Base-by-base conservation (phyloP, 805 yeast species). In the Metschnikowia corniflorae region DNA sequence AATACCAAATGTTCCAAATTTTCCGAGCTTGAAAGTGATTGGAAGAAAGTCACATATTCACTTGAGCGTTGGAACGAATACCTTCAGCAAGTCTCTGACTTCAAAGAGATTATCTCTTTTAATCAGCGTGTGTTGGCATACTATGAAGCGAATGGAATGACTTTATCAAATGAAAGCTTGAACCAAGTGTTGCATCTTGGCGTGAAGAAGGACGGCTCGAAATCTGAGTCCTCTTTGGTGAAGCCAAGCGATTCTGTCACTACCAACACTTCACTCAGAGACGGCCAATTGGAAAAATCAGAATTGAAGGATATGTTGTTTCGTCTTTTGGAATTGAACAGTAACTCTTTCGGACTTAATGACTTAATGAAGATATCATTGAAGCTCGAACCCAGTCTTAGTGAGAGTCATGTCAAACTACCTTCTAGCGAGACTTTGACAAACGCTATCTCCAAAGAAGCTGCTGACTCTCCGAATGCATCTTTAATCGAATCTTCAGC, bases 1-100 rank as follows among this genome's bases (percentile, higher is more conserved):
- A 72, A 67, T 43, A 25, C 45, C 6, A 35, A 40, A 18, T 37
- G 50, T 3, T 38, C 57, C 3, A 64, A 69, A 16, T 58, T 80
- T 33, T 65, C 66, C 40, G 81, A 78, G 32, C 73, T 84, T 44
- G 85, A 81, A 41, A 71, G 76, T 30, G 75, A 80, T 41, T 75
- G 86, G 46, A 80, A 75, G 47, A 71, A 86, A 33, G 77, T 88
- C 4, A 71, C 76, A 40, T 78, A 80, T 35, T 82, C 94, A 0
- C 79, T 87, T 51, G 77, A 72, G 38, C 78, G 93, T 53, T 91
- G 97, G 97, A 77, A 80, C 46, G 85, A 78, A 27, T 86, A 83
- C 55, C 59, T 82, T 29, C 59, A 62, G 14, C 66, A 67, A 31
- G 68, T 79, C 25, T 54, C 64, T 14, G 73, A 78, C 46, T 65